Evolutionary conservation across 371 early-diverging fungal species (phyloP), one percentile per base, ranked within the genome.

Genomic region (Circinella umbellata): DNA sequence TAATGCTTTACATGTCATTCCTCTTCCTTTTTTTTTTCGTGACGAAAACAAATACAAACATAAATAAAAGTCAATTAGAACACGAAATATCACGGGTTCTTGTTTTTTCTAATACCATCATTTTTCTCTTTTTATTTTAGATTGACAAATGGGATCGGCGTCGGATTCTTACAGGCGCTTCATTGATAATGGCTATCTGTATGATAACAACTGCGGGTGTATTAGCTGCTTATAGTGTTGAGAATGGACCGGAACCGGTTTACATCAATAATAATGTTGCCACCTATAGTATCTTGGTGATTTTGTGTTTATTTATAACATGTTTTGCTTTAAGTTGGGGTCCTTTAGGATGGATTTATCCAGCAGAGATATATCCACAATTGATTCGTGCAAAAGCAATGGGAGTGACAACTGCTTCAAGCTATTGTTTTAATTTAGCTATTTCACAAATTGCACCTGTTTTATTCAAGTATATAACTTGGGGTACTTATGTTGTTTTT

Each of bases 321-420:
- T 83, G 82, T 65, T 95, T 94, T 76, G 92, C 94, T 4, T 42
- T 75, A n/a, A 69, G 69, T 37, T 75, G 75, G 75, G 95, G 95
- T 5, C 95, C 96, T n/a, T 80, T 93, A 63, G 93, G 91, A 36
- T 96, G 96, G 96, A 89, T 92, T 69, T 94, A 94, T 78, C 95
- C 95, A 55, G 88, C 94, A 34, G 97, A 96, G 76, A 93, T 93
- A 69, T 92, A 86, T 79, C 92, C 93, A n/a, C 82, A 86, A 63
- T 80, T 87, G 47, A 79, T 90, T 66, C 87, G 91, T 53, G 87
- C 92, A 70, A 94, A 94, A 80, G 95, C 91, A 61, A 89, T 92
- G 72, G 92, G 91, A 53, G 70, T 94, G 38, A 89, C 93, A 49
- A 95, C 96, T 37, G 88, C 94, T 9, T 81, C 94, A 67, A 95